Evolutionary conservation across 2,329 filamentous ascomycete genomes (phyloP), one percentile per base, ranked within the genome.

Genomic region (Xylariaceae sp.): DNA sequence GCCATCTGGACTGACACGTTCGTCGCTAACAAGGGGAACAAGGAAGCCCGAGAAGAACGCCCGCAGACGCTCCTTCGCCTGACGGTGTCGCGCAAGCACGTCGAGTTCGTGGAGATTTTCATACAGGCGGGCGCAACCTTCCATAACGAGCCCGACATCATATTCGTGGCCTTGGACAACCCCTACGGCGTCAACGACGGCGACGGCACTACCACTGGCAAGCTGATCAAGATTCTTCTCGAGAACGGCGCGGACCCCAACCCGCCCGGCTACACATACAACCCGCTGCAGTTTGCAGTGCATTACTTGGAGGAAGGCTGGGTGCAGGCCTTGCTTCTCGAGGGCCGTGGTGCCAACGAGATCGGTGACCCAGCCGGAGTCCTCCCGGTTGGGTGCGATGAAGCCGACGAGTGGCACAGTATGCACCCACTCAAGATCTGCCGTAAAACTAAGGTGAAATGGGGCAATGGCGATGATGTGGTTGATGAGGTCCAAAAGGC

Each of bases 221-320:
- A 60, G 32, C 40, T 61, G 21, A 50, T 66, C 21, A 61, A 62
- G 46, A 59, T 62, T 21, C 41, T 64, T 16, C 59, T 66, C 20
- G 57, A 60, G 49, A 50, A 45, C n/a, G 61, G 60, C 6, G 59
- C 62, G 2, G 52, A 65, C 29, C 59, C 64, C 7, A 55, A 64
- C 37, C 64, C 64, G 7, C 16, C 40, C 2, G 58, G 53, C 7
- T 56, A 40, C 32, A 37, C 21, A 37, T 66, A 55, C 47, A 66
- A 62, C 2, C 64, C 64, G 9, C 54, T 66, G 20, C 62, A 66
- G 26, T 21, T 41, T n/a, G 62, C 64, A 20, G 57, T 61, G 2
- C n/a, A 20, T 3, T 44, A 49, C 16, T 57, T 65, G 2, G 64
- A 66, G 41, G 49, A 60, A 45, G 21, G 57, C 14, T 63, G 62